Base-by-base conservation (phyloP, 306 rosid species). In the Prunus campanulata region DNA sequence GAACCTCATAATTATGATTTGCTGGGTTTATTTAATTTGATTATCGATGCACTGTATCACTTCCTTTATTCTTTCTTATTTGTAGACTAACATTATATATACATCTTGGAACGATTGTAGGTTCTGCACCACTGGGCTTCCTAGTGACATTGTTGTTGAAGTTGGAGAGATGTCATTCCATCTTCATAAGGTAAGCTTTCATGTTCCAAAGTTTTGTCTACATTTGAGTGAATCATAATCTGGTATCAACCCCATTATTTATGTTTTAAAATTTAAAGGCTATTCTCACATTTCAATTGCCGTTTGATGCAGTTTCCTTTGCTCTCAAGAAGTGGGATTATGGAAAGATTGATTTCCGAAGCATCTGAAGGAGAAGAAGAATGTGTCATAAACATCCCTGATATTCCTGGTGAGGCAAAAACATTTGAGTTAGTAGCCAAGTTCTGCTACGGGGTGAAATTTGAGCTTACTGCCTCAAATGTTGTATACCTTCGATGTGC, bases 51-150 rank as follows among this genome's bases (percentile, higher is more conserved):
- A 25, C 8, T 35, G 47, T 22, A 59, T n/a, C 11, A 35, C 24
- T 72, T 5, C 19, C 14, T 13, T 14, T 24, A 39, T 30, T 44
- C 18, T 30, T 20, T 29, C 5, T n/a, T 32, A 8, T 74, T 11
- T 27, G 6, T 82, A 10, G 22, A 29, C 32, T 30, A 50, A 69
- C 20, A 2, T 66, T 71, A 57, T 52, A 25, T 66, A 30, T 70
- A 6, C 24, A 24, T 6, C 11, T 52, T 79, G 55, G 72, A 64
- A 66, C 77, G 11, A 57, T 63, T 51, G 27, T 83, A 96, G 99
- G 99, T 92, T 96, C 86, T 96, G 99, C 87, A 89, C 97, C 42
- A 86, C 93, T 55, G 99, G 99, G 77, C 97, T 96, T 79, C 97
- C 99, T 6, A 96, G 98, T 79, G 99, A 96, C 82, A 75, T 96